Conservation (phyloP, 164 flowering plant species). For the Platanus orientalis region DNA sequence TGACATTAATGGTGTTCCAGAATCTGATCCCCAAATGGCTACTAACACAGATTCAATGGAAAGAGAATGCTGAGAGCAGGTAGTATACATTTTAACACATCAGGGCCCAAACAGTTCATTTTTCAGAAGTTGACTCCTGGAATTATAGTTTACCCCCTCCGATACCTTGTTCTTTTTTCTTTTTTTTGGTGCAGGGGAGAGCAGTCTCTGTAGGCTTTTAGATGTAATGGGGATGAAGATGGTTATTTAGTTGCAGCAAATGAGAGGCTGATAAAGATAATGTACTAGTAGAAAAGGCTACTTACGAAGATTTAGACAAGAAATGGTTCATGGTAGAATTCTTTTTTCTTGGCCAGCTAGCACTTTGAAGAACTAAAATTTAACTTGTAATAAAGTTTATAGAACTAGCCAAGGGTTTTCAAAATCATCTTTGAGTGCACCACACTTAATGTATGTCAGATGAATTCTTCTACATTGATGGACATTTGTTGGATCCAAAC, state of each 20-base stretch:
- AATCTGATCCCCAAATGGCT: constrained; percentile 14
- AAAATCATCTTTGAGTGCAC: no score
- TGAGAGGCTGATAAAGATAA: neutral
- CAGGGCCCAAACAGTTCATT: neutral
- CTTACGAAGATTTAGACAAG: neutral
- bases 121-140: constrained; percentile 13
- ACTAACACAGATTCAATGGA: constrained; percentile 13
- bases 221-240: constrained; percentile 7
- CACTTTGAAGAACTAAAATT: neutral
- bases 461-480: no score
- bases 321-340: neutral
- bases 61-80: constrained; percentile 11
- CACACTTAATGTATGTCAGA: no score
- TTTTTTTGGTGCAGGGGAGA: constrained; percentile 8
- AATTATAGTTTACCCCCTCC: constrained; percentile 13
- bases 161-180: constrained; percentile 1
- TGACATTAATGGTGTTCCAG: constrained; percentile 12
- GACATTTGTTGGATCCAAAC: no score
- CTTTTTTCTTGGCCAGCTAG: neutral
- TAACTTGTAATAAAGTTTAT: neutral
- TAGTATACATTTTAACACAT: constrained; percentile 9
- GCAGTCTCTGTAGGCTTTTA: constrained; percentile 13
- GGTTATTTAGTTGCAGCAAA: neutral
- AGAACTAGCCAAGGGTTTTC: no score
- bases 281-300: neutral